A percentile compares a stretch with the other conserved stretches of the same genome.
Conservation (phyloP, 257 asterid species). For the Jaltomata sinuosa region DNA sequence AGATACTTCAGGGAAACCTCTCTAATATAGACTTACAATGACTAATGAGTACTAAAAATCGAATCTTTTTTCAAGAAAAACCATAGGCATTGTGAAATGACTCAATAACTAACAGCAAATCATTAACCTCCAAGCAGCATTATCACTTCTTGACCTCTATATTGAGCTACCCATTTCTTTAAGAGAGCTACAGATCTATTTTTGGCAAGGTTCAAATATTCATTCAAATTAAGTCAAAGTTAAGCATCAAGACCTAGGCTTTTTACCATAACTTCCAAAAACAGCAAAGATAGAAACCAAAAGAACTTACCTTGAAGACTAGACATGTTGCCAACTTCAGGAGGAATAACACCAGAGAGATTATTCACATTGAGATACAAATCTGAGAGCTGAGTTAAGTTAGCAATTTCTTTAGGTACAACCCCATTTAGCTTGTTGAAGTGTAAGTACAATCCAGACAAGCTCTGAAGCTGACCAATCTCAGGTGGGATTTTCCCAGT, state of each 20-base stretch:
- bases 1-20: not conserved
- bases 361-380: conserved; percentile 87
- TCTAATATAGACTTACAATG: not conserved
- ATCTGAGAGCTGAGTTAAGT: conserved; percentile 62
- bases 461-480: conserved; percentile 65
- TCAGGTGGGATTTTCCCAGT: conserved; percentile 72
- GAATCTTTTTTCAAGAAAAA: not conserved
- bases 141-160: not conserved
- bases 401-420: conserved; percentile 76
- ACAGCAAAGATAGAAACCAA: not conserved
- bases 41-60: not conserved
- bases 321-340: conserved; percentile 56
- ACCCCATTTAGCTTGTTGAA: conserved; percentile 78
- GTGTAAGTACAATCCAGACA: conserved; percentile 88
- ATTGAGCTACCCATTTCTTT: not conserved
- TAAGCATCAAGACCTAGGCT: not conserved
- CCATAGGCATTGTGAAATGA: not conserved
- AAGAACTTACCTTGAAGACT: conserved; percentile 65
- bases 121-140: not conserved
- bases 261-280: not conserved
- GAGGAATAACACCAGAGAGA: conserved; percentile 74
- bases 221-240: not conserved
- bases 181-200: conserved; percentile 15
- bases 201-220: conserved; percentile 2
- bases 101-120: not conserved